These are phyloP conservation scores for Infundibulicybe gibba DNA, from an alignment of 768 basidiomycete genomes.

Conservation along the genomic window DNA sequence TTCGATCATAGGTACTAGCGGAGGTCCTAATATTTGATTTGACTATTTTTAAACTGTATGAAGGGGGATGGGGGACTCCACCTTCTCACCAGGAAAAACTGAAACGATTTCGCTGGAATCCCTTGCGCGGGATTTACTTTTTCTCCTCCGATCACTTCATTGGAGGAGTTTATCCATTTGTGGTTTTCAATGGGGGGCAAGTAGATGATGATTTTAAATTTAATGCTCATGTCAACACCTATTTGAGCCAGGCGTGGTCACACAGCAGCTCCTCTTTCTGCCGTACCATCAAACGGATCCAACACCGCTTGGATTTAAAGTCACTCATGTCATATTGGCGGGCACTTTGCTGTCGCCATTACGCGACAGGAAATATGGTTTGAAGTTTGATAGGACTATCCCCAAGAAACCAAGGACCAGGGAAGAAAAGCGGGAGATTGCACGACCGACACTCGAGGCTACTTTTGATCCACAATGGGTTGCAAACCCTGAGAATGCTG, in stretches of 20 bases:
- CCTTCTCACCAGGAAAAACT: conserved; percentile 20
- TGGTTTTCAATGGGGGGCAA: conserved; percentile 51
- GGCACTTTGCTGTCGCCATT: conserved; percentile 22
- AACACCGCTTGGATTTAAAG: conserved; percentile 30
- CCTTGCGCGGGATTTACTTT: conserved; percentile 40
- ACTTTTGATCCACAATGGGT: conserved; percentile 33
- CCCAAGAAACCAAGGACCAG: conserved; percentile 14
- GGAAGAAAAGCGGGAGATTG: conserved; percentile 26
- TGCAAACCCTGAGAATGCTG: conserved; percentile 20
- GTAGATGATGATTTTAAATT: conserved; percentile 2
- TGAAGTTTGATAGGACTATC: conserved; percentile 12
- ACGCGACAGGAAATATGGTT: conserved; percentile 19
- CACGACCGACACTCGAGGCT: conserved; percentile 20
- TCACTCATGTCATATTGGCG: conserved; percentile 38
- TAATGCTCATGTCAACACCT: not conserved
- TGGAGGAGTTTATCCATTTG: conserved; percentile 41
- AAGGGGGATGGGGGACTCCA: conserved; percentile 47
- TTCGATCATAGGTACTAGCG: conserved; percentile 35
- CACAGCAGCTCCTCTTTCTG: conserved; percentile 43
- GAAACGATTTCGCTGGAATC: conserved; percentile 39
- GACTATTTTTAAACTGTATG: not conserved
- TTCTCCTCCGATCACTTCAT: conserved; percentile 29
- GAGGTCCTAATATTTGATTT: not conserved
- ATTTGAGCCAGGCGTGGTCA: conserved; percentile 34
- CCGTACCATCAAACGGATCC: conserved; percentile 32